These are phyloP conservation scores for Amniculicola lignicola DNA, from an alignment of 495 filamentous ascomycete species.

Conservation along the genomic window DNA sequence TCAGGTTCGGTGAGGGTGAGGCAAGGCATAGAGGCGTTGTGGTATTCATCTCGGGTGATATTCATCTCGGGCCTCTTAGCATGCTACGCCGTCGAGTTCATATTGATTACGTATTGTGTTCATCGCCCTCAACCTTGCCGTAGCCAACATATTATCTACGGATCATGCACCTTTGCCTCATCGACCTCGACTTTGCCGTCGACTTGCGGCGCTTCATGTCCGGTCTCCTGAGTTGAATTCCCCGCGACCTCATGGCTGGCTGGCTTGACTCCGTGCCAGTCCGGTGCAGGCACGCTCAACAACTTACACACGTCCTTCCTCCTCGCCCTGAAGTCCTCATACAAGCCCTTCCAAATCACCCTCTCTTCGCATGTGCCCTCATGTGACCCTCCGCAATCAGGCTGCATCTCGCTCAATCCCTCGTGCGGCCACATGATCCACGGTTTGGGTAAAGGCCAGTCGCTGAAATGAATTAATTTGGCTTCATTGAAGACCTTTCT, in stretches of 20 bases:
- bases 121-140: background rate
- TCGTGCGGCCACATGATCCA: slow-evolving; percentile 64
- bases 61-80: too few species aligned
- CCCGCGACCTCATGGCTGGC: too few species aligned
- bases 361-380: slow-evolving; percentile 58
- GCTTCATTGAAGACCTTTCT: slow-evolving; percentile 60
- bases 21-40: too few species aligned
- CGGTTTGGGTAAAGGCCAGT: slow-evolving; percentile 78
- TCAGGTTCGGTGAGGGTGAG: too few species aligned
- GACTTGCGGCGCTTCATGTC: slow-evolving; percentile 14
- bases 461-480: slow-evolving; percentile 76
- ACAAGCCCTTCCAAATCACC: slow-evolving; percentile 68
- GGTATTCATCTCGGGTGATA: too few species aligned
- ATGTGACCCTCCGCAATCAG: slow-evolving; percentile 53
- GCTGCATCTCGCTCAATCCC: slow-evolving; percentile 55
- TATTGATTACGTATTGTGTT: background rate
- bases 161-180: slow-evolving; percentile 14
- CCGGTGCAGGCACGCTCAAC: slow-evolving; percentile 40
- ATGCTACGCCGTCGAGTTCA: too few species aligned
- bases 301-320: slow-evolving; percentile 51
- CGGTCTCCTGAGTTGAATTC: slow-evolving; percentile 24
- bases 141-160: background rate
- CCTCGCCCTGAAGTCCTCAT: slow-evolving; percentile 61
- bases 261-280: slow-evolving; percentile 33
- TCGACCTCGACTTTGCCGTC: slow-evolving; percentile 2